These are phyloP conservation scores for Ogataea ramenticola DNA, from an alignment of 805 yeast species.

Conservation along the genomic window DNA sequence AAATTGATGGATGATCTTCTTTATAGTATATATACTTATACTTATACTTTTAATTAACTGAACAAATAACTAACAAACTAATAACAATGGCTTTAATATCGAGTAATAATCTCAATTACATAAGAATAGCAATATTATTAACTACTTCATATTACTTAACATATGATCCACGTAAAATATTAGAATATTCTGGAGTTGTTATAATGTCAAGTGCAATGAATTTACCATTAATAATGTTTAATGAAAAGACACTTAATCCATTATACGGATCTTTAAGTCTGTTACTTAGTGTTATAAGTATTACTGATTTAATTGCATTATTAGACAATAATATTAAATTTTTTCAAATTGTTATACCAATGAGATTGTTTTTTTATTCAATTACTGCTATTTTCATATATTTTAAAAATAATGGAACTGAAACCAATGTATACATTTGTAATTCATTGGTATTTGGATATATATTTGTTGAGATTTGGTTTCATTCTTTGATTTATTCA, in stretches of 20 bases:
- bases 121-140: constrained; percentile 14
- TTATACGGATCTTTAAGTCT: constrained; percentile 41
- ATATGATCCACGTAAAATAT: constrained; percentile 16
- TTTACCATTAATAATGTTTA: constrained; percentile 24
- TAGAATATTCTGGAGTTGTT: constrained; percentile 23
- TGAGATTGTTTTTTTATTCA: constrained; percentile 45
- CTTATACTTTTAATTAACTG: too few relatives aligned
- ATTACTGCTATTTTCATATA: constrained; percentile 42
- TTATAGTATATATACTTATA: too few relatives aligned
- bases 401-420: too few relatives aligned
- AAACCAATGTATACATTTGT: constrained; percentile 40
- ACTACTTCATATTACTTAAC: constrained; percentile 17
- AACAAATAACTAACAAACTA: not conserved
- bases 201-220: constrained; percentile 24
- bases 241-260: constrained; percentile 24
- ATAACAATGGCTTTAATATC: constrained; percentile 22
- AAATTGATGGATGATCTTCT: too few relatives aligned
- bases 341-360: constrained; percentile 56
- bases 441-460: constrained; percentile 57
- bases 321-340: constrained; percentile 35
- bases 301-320: constrained; percentile 55
- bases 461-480: constrained; percentile 62
- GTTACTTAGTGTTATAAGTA: constrained; percentile 34
- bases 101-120: constrained; percentile 15
- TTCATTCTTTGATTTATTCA: constrained; percentile 53